phyloP scores from a whole-genome alignment of 306 rosid species.

The Acacia melanoxylon region DNA sequence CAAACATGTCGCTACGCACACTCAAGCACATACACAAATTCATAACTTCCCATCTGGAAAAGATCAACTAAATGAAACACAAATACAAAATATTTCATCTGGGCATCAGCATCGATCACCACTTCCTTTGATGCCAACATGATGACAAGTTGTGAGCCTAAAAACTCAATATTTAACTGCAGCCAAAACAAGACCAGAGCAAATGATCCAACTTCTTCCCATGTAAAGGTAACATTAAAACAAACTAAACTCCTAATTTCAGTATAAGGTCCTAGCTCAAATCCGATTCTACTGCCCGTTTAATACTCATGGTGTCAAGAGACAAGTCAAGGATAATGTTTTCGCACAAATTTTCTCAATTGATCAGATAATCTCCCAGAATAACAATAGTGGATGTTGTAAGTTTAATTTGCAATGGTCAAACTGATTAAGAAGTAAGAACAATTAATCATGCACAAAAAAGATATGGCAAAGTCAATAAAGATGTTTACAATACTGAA shows the following conservation, averaged over 20 bases:
- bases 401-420: neutral
- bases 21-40: neutral
- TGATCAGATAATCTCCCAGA: neutral
- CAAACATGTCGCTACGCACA: neutral
- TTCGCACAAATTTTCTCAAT: neutral
- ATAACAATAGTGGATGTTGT: neutral
- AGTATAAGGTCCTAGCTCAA: neutral
- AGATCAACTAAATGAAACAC: neutral
- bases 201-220: slow-evolving; percentile 1
- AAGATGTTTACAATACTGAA: neutral
- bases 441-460: neutral
- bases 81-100: neutral
- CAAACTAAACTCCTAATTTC: neutral
- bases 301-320: neutral
- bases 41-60: neutral
- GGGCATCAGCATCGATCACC: neutral
- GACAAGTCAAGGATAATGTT: neutral
- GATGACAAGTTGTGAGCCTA: neutral
- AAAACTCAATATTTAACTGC: neutral
- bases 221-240: neutral
- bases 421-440: neutral
- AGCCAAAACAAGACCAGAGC: neutral
- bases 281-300: neutral
- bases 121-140: slow-evolving; percentile 11
- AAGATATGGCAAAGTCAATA: neutral